These are phyloP conservation scores for Aspergillus luchuensis DNA, from an alignment of 2,329 filamentous ascomycete species.

Conservation along the genomic window DNA sequence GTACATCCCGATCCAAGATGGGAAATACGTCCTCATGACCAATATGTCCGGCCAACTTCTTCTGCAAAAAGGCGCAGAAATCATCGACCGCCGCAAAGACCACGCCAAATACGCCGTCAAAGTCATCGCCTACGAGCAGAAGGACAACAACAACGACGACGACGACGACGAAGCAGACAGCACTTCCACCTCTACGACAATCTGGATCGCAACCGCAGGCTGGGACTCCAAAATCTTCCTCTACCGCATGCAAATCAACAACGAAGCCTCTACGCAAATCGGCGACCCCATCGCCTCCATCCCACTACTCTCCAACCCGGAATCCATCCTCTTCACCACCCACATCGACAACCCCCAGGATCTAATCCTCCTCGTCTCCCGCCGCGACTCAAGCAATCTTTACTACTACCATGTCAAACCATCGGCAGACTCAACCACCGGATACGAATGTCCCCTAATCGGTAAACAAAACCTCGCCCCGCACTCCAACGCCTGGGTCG, in stretches of 20 bases:
- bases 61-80: constrained; percentile 48
- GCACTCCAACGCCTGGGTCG: constrained; percentile 64
- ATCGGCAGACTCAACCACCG: background rate
- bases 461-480: constrained; percentile 64
- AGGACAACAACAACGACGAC: constrained; percentile 19
- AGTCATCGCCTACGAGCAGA: constrained; percentile 44
- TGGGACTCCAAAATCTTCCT: constrained; percentile 62
- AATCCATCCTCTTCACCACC: constrained; percentile 56
- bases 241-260: constrained; percentile 42
- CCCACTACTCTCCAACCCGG: constrained; percentile 55
- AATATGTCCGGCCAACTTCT: constrained; percentile 62
- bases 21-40: constrained; percentile 51
- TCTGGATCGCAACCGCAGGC: constrained; percentile 59
- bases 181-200: background rate
- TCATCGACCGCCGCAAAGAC: constrained; percentile 55
- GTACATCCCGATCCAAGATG: constrained; percentile 45
- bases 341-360: constrained; percentile 49
- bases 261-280: constrained; percentile 17
- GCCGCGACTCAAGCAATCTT: constrained; percentile 61
- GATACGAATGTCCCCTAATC: constrained; percentile 43
- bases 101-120: constrained; percentile 63
- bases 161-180: background rate
- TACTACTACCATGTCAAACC: constrained; percentile 53
- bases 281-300: constrained; percentile 32
- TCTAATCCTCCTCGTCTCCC: constrained; percentile 55